These are phyloP conservation scores for Gymnopilus junonius DNA, from an alignment of 768 basidiomycete genomes.

Conservation along the genomic window DNA sequence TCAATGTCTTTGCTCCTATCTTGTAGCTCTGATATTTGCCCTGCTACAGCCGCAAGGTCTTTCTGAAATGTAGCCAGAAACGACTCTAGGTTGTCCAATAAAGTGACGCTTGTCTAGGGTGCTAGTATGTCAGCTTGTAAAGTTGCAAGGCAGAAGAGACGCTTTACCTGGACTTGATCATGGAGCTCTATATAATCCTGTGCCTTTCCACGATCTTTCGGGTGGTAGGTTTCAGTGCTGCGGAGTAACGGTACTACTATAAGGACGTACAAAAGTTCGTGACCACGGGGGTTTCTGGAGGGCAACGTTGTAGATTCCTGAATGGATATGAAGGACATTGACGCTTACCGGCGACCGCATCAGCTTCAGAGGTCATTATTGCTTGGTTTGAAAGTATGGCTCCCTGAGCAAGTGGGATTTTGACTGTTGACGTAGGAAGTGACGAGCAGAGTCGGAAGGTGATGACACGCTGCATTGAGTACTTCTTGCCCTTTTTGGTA, in stretches of 20 bases:
- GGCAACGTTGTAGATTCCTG: neutral
- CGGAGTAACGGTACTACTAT: neutral
- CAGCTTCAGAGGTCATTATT: conserved; percentile 18
- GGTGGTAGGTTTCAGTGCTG: neutral
- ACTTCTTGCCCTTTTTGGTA: conserved; percentile 20
- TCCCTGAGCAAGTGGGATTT: neutral
- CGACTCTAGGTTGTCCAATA: conserved; percentile 86
- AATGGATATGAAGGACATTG: neutral
- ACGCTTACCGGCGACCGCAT: conserved; percentile 14
- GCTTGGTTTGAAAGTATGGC: neutral
- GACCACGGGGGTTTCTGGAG: conserved; percentile 20
- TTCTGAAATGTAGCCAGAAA: conserved; percentile 96
- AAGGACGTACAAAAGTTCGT: conserved; percentile 39
- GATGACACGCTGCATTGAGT: conserved; percentile 11
- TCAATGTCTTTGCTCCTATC: conserved; percentile 91
- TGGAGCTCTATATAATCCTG: conserved; percentile 87
- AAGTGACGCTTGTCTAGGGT: conserved; percentile 77
- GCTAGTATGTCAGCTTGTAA: conserved; percentile 4
- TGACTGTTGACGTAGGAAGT: neutral
- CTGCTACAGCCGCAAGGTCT: conserved; percentile 92
- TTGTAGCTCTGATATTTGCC: conserved; percentile 95
- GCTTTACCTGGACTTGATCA: conserved; percentile 81
- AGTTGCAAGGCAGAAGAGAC: neutral
- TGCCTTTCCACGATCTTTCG: conserved; percentile 42
- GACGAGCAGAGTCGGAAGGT: neutral